Base-by-base conservation (phyloP, 75 land plant species). In the Azolla pinnata region DNA sequence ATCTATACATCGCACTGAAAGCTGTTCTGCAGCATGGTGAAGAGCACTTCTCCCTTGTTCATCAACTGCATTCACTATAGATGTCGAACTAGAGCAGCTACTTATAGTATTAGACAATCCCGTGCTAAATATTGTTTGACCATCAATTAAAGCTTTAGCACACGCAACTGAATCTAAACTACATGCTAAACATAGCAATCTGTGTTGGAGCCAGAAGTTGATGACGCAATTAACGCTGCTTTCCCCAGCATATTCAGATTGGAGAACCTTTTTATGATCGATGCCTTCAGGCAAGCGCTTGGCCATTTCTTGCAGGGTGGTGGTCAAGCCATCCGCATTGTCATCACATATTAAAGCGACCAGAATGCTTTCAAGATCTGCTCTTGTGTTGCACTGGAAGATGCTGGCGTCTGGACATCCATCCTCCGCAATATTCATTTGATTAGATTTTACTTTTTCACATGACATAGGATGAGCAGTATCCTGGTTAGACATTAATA, bases 131-230 rank as follows among this genome's bases (percentile, higher is more conserved):
- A 71, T 72, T 16, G 57, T 17, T 29, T 57, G 63, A 4, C 73
- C 81, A 20, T 51, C 59, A 0, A 78, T 7, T 53, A 78, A 46
- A 20, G 62, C 61, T 20, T 49, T 30, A 8, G 77, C 77, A 60
- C 81, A 78, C 3, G 52, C 65, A 16, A 52, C 73, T n/a, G 81
- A 74, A 24, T 78, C 77, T 8, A 74, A 67, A 56, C 38, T 32
- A 59, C 81, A 78, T 4, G 77, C 71, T 2, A 65, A 45, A 1
- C 50, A 73, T 12, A 75, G 51, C 1, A 75, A 64, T 33, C 50
- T 67, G 29, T 31, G 24, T 23, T 48, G 59, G 33, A 33, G 33
- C 59, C 59, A 57, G 34, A 3, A 57, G 21, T 31, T 31, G 14
- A 57, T 27, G 34, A 38, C 17, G 12, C 2, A 2, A 18, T 46